Conservation (phyloP, 345 rosid species). For the Reutealis trisperma region DNA sequence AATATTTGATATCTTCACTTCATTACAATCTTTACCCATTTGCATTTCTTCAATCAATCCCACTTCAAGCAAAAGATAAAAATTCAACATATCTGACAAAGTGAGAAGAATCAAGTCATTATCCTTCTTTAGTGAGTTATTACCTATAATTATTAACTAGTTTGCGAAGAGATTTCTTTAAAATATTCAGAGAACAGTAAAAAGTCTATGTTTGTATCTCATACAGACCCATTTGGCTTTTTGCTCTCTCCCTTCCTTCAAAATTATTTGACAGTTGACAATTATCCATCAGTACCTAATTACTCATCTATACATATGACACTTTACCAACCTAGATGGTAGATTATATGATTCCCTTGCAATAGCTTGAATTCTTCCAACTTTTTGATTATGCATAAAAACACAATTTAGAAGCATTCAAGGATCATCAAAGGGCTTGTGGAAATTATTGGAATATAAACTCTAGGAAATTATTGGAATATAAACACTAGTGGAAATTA, state of each 20-base stretch:
- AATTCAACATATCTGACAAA: background rate
- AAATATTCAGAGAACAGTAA: background rate
- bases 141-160: too few relatives aligned
- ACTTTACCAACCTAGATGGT: background rate
- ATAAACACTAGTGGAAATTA: background rate
- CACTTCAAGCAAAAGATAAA: background rate
- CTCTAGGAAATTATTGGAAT: too few relatives aligned
- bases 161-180: background rate
- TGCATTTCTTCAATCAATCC: background rate
- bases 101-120: background rate
- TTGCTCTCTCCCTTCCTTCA: background rate
- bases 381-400: background rate
- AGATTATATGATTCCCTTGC: background rate
- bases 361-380: background rate
- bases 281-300: too few relatives aligned
- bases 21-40: background rate
- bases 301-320: too few relatives aligned
- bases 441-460: background rate
- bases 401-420: background rate
- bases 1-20: background rate
- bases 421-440: background rate
- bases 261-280: background rate
- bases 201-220: background rate
- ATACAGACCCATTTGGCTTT: too few relatives aligned
- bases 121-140: background rate